These are phyloP conservation scores for Ampelocalamus luodianensis DNA, from an alignment of 176 grass and related monocot genomes.

Conservation along the genomic window DNA sequence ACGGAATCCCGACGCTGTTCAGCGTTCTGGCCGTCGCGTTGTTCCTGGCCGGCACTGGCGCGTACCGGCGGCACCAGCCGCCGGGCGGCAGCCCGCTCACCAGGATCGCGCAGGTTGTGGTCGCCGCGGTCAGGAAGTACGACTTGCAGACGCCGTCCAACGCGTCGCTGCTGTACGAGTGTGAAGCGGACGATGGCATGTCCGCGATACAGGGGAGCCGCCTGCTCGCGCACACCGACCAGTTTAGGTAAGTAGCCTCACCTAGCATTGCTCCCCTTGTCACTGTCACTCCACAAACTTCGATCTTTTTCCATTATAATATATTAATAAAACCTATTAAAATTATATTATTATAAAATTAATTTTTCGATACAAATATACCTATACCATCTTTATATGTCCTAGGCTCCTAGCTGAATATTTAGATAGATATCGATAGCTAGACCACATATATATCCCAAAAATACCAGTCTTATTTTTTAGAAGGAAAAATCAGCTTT, in stretches of 20 bases:
- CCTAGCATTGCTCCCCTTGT: neutral
- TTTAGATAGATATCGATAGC: too few relatives aligned
- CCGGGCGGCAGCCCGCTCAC: constrained; percentile 52
- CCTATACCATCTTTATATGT: too few relatives aligned
- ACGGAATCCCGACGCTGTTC: constrained; percentile 49
- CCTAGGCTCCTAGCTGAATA: too few relatives aligned
- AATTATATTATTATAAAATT: too few relatives aligned
- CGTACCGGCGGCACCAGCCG: constrained; percentile 45
- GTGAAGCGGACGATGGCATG: constrained; percentile 40
- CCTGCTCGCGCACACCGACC: constrained; percentile 54
- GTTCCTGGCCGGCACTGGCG: constrained; percentile 29
- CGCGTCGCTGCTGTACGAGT: constrained; percentile 45
- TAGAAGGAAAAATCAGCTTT: too few relatives aligned
- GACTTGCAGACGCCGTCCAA: constrained; percentile 31
- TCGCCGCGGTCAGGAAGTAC: constrained; percentile 45
- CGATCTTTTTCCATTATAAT: too few relatives aligned
- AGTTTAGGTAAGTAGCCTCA: constrained; percentile 47
- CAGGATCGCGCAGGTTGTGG: constrained; percentile 58
- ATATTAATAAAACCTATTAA: too few relatives aligned
- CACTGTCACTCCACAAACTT: neutral
- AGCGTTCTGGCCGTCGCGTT: constrained; percentile 24
- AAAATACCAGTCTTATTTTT: too few relatives aligned
- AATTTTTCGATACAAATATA: too few relatives aligned
- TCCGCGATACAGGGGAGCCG: constrained; percentile 66
- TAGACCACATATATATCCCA: too few relatives aligned